A percentile compares a stretch with the other conserved stretches of the same genome.
Evolutionary conservation across 129 eudicot species (phyloP).

Genomic region (Dittrichia graveolens): DNA sequence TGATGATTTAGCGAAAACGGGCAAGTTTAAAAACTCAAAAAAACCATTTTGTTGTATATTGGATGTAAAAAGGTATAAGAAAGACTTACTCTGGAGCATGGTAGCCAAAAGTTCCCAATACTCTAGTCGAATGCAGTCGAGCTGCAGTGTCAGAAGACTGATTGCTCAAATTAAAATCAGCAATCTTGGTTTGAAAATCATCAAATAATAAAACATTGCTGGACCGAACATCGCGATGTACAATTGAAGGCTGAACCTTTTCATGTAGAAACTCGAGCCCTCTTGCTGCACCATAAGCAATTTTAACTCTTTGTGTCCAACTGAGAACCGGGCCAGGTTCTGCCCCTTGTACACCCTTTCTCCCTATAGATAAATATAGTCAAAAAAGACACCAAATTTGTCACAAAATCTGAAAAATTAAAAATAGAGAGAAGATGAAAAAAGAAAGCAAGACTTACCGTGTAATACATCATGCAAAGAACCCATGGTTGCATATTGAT

Average conservation of each 20-base stretch:
- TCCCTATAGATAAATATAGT: slow-evolving; percentile 43
- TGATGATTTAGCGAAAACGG: background rate
- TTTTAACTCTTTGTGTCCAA: slow-evolving; percentile 88
- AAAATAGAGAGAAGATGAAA: slow-evolving; percentile 5
- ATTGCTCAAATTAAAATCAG: slow-evolving; percentile 84
- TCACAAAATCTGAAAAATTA: background rate
- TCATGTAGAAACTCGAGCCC: slow-evolving; percentile 91
- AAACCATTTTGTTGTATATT: background rate
- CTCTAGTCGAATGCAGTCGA: slow-evolving; percentile 92
- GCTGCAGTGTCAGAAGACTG: slow-evolving; percentile 97
- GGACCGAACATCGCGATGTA: slow-evolving; percentile 93
- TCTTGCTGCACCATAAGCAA: slow-evolving; percentile 93
- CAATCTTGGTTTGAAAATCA: slow-evolving; percentile 81
- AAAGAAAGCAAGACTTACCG: slow-evolving; percentile 44
- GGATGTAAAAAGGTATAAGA: background rate
- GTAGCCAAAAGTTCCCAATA: slow-evolving; percentile 93
- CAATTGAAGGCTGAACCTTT: slow-evolving; percentile 86
- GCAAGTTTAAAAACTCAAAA: background rate
- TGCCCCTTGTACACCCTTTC: slow-evolving; percentile 98
- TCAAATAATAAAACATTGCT: slow-evolving; percentile 90
- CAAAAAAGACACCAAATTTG: slow-evolving; percentile 6
- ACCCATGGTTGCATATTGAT: slow-evolving; percentile 91
- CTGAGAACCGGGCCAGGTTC: slow-evolving; percentile 89
- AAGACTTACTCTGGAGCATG: slow-evolving; percentile 95
- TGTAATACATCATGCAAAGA: slow-evolving; percentile 93